Evolutionary conservation across 1,139 yeast genomes (phyloP), one percentile per base, ranked within the genome.

Genomic region (Magnusiomyces tetraspermus): DNA sequence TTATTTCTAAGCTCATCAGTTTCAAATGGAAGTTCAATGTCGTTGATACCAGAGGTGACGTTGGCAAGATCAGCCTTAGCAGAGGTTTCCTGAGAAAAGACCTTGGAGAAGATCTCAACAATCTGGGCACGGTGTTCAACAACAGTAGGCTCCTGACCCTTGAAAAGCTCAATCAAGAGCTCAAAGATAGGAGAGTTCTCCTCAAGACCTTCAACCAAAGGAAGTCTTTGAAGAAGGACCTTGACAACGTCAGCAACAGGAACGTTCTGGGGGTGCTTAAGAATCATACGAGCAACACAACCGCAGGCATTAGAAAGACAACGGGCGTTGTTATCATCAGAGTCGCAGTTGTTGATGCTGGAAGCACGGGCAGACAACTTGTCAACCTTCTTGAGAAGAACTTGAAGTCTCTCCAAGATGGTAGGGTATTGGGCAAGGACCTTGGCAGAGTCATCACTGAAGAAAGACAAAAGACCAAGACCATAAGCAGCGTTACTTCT

Each of bases 401-500:
- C 83, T 71, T 88, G 90, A 64, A 92, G 76, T 57, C 85, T 80
- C 67, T 80, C 80, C 65, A 94, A 77, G 55, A 90, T 79, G 49
- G 80, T 76, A 59, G 82, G 83, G 71, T 83, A 90, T 28, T 82
- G 69, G 44, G 84, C 73, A 60, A 83, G 76, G 65, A 84, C 87
- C 58, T 73, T 71, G 24, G 75, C 64, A 37, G 73, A 57, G 45
- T 63, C 61, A 23, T 63, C 61, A 53, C 87, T 76, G 70, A 74
- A 70, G 70, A 81, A 83, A 59, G 89, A 75, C 57, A 89, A 72
- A 59, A 89, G 72, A 60, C 98, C 99, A 60, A 87, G 80, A 75
- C 97, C 98, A 66, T 88, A 92, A 19, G 97, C 97, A 53, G 97
- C 94, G 63, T 89, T 87, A 61, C 96, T 92, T 72, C 92, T 84